A percentile compares a stretch with the other conserved stretches of the same genome.
Conservation (phyloP, 257 asterid genomes). For the Solanum okadae region DNA sequence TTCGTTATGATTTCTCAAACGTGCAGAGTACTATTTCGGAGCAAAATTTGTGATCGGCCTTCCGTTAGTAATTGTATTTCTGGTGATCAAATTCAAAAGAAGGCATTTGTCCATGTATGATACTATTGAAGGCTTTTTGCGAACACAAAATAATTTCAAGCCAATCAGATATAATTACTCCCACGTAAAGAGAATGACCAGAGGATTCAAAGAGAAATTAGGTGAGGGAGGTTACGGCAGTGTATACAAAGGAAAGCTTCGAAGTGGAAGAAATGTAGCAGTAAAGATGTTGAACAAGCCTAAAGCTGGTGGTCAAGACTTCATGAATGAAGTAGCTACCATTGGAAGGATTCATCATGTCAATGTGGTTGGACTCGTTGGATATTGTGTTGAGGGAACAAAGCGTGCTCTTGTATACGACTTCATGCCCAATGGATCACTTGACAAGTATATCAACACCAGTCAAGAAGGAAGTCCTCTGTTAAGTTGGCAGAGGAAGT, state of each 20-base stretch:
- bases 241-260: too few relatives aligned
- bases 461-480: too few relatives aligned
- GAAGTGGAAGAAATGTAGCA: too few relatives aligned
- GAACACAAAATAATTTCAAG: background rate
- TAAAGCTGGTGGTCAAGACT: background rate
- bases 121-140: background rate
- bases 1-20: background rate
- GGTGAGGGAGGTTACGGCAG: too few relatives aligned
- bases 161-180: background rate
- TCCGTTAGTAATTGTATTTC: background rate
- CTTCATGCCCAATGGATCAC: too few relatives aligned
- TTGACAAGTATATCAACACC: too few relatives aligned
- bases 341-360: constrained; percentile 20
- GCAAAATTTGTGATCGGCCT: background rate
- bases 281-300: constrained; percentile 34
- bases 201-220: too few relatives aligned
- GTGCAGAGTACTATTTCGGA: background rate
- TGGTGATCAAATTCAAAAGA: background rate
- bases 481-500: too few relatives aligned
- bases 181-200: background rate
- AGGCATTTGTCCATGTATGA: background rate
- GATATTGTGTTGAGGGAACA: constrained; percentile 25
- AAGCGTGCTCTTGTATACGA: too few relatives aligned
- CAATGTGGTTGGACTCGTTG: constrained; percentile 36
- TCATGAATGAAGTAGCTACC: too few relatives aligned